Evolutionary conservation across 1,284 basidiomycete genomes (phyloP).

Genomic region (Lentinus polychrous): DNA sequence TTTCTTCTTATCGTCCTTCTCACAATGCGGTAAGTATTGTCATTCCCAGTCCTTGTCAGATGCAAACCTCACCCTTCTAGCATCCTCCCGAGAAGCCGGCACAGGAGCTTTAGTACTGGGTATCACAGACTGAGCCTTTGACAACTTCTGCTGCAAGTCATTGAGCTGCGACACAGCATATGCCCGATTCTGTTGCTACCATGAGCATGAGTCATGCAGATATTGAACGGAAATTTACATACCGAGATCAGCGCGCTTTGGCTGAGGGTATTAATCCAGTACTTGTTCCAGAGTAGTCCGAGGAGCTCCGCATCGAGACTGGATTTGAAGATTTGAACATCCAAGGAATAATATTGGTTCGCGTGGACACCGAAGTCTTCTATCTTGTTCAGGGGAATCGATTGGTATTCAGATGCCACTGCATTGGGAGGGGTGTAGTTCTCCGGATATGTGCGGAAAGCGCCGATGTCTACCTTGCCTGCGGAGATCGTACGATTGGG

Average conservation of each 20-base stretch:
- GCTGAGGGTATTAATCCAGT: constrained; percentile 95
- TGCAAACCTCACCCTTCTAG: too few relatives aligned
- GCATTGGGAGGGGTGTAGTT: constrained; percentile 77
- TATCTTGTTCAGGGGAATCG: constrained; percentile 90
- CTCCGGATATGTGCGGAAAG: constrained; percentile 95
- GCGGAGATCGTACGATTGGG: constrained; percentile 97
- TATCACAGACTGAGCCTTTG: constrained; percentile 53
- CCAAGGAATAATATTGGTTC: constrained; percentile 91
- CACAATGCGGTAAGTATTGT: constrained; percentile 14
- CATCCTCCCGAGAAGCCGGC: constrained; percentile 43
- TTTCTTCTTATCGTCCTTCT: constrained; percentile 69
- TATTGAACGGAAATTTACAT: constrained; percentile 26
- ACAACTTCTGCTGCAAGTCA: constrained; percentile 85
- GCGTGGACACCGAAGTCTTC: constrained; percentile 98
- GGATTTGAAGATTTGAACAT: constrained; percentile 93
- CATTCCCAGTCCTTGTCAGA: too few relatives aligned
- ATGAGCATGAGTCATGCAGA: constrained; percentile 2
- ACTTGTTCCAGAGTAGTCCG: constrained; percentile 96
- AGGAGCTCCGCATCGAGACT: constrained; percentile 82
- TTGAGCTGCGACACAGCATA: constrained; percentile 86
- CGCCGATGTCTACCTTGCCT: constrained; percentile 97
- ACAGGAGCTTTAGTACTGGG: constrained; percentile 47
- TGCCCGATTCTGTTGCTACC: constrained; percentile 67
- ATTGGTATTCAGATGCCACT: constrained; percentile 82
- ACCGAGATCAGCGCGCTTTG: constrained; percentile 89